A percentile compares a stretch with the other conserved stretches of the same genome.
These are phyloP conservation scores for Candida ulmi DNA, from an alignment of 805 yeast species.

Conservation along the genomic window DNA sequence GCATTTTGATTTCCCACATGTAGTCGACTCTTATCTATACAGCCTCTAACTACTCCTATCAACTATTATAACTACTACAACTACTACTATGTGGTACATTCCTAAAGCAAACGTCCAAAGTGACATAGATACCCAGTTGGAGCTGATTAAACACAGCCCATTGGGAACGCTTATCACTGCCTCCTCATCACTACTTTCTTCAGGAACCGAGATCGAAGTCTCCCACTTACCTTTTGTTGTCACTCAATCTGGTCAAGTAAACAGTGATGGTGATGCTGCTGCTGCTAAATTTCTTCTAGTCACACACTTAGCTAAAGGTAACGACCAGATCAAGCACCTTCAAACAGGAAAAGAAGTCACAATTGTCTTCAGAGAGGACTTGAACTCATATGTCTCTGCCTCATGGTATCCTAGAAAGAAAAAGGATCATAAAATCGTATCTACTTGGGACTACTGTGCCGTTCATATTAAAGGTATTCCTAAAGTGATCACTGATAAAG, in stretches of 20 bases:
- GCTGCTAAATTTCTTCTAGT: slow-evolving; percentile 33
- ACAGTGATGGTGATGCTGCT: no score
- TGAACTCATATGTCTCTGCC: slow-evolving; percentile 50
- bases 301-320: slow-evolving; percentile 50
- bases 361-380: slow-evolving; percentile 44
- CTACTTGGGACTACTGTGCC: slow-evolving; percentile 62
- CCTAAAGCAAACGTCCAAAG: slow-evolving; percentile 22
- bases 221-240: slow-evolving; percentile 54
- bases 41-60: no score
- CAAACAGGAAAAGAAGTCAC: slow-evolving; percentile 34
- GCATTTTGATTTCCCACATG: no score
- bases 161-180: slow-evolving; percentile 44
- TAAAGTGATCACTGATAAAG: slow-evolving; percentile 36
- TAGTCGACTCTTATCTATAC: no score
- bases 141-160: slow-evolving; percentile 42
- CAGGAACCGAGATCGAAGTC: slow-evolving; percentile 36
- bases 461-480: slow-evolving; percentile 53
- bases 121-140: slow-evolving; percentile 32
- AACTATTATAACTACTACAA: no score
- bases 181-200: slow-evolving; percentile 11
- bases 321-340: slow-evolving; percentile 43
- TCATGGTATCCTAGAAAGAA: slow-evolving; percentile 52
- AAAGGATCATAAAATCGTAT: slow-evolving; percentile 56
- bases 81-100: slow-evolving; percentile 25
- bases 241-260: slow-evolving; percentile 26